Evolutionary conservation across 768 basidiomycete species (phyloP).

Genomic region (Brasilioporus rufonigricans): DNA sequence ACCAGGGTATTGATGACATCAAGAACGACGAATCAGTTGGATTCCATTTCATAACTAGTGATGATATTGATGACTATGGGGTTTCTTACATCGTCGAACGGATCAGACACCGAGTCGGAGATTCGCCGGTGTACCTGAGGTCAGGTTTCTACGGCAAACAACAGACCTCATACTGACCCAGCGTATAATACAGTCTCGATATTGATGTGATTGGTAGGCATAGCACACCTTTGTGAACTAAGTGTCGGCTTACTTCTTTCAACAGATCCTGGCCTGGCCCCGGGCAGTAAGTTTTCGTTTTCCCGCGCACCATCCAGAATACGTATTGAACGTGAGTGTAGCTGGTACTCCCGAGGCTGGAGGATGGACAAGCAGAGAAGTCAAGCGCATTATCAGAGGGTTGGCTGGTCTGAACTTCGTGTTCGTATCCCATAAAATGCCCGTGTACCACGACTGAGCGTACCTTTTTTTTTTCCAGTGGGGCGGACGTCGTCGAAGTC

Average conservation of each 20-base stretch:
- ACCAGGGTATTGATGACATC: constrained; percentile 34
- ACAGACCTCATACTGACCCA: not conserved
- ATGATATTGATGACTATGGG: constrained; percentile 83
- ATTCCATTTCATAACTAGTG: constrained; percentile 75
- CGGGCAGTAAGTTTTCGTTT: constrained; percentile 57
- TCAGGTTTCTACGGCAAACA: constrained; percentile 11
- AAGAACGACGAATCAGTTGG: constrained; percentile 70
- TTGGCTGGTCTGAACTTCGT: constrained; percentile 77
- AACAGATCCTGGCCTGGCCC: constrained; percentile 73
- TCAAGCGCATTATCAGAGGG: constrained; percentile 78
- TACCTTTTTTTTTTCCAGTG: constrained; percentile 9
- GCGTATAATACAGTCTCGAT: constrained; percentile 49
- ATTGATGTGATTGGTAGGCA: constrained; percentile 76
- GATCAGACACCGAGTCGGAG: constrained; percentile 71
- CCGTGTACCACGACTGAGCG: not conserved
- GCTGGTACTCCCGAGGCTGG: constrained; percentile 85
- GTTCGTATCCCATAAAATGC: constrained; percentile 34
- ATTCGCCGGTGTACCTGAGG: constrained; percentile 75
- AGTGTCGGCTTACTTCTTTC: constrained; percentile 2
- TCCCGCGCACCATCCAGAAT: not conserved
- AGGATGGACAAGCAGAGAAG: constrained; percentile 81
- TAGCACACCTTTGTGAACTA: not conserved
- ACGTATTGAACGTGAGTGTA: constrained; percentile 26
- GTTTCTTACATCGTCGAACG: constrained; percentile 63
- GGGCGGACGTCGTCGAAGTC: constrained; percentile 26